Base-by-base conservation (phyloP, 495 filamentous ascomycete species). In the Neurospora discreta region DNA sequence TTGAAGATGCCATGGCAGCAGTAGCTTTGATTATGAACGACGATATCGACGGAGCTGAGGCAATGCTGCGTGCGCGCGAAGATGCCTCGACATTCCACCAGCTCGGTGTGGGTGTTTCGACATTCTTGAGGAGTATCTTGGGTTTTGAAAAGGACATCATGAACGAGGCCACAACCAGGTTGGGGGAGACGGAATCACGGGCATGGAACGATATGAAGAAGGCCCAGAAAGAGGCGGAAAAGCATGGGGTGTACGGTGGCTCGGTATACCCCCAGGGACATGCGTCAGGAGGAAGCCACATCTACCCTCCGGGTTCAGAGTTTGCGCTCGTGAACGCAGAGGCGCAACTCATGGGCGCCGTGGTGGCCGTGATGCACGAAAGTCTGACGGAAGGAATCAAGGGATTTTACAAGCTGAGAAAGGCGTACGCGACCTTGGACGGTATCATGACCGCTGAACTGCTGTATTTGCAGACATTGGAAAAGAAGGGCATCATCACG, bases 81-180 rank as follows among this genome's bases (percentile, higher is more conserved):
- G 90, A 91, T 20, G 82, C 85, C 67, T 98, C 95, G n/a, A 87
- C 93, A n/a, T 98, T 94, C 78, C 95, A 99, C 78, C 88, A 93
- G 85, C 85, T 98, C 26, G 95, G 92, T 9, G 84, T 90, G 77
- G 92, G 93, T 43, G 88, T 97, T 38, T 88, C 94, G 52, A 87
- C 87, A 39, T 98, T 98, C 75, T 89, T 99, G 77, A 85, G 88
- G 74, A 94, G 94, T 46, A 91, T 94, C 15, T 82, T 99, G 11
- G 95, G 96, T 6, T 96, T 97, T 77, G 95, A 99, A 81, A 92
- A 94, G 75, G 93, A 95, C n/a, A 84, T 97, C 71, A 96, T 99
- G 92, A 88, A 88, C 73, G 89, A 97, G 83, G 93, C 95, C 18
- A 87, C 89, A 20, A 88, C 89, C 68, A 84, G 87, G 69, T 86